phyloP scores from a whole-genome alignment of 805 yeast species.

The Maudiozyma serrabonitensis region DNA sequence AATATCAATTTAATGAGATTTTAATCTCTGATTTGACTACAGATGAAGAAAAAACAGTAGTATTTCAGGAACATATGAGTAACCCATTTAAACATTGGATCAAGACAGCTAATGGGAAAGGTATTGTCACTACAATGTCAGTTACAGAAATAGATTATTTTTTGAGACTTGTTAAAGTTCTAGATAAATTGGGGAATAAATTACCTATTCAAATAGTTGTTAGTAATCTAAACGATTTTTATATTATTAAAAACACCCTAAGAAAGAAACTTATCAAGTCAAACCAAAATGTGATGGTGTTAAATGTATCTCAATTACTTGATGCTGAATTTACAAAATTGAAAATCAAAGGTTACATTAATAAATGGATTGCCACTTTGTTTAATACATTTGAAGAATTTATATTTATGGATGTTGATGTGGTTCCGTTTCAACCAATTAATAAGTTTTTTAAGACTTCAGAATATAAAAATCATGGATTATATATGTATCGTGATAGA shows the following conservation, averaged over 20 bases:
- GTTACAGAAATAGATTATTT: conserved; percentile 26
- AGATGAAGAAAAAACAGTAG: background rate
- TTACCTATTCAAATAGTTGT: conserved; percentile 36
- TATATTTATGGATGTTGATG: conserved; percentile 44
- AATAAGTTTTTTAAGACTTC: conserved; percentile 20
- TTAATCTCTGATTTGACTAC: background rate
- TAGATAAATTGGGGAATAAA: conserved; percentile 29
- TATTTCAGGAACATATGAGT: background rate
- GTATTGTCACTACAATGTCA: conserved; percentile 12
- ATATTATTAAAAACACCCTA: conserved; percentile 4
- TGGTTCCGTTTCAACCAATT: conserved; percentile 35
- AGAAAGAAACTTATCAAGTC: conserved; percentile 2
- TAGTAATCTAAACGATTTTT: conserved; percentile 17
- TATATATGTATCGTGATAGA: conserved; percentile 1
- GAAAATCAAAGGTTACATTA: conserved; percentile 29
- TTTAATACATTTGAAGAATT: conserved; percentile 42
- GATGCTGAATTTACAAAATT: conserved; percentile 9
- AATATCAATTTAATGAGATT: background rate
- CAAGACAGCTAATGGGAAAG: conserved; percentile 7
- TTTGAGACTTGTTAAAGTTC: conserved; percentile 32
- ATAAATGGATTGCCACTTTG: conserved; percentile 39
- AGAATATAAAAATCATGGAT: conserved; percentile 15
- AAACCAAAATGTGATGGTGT: conserved; percentile 17
- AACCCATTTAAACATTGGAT: conserved; percentile 14
- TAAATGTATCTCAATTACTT: conserved; percentile 13